Base-by-base conservation (phyloP, 2,329 filamentous ascomycete genomes). In the Alternaria triticimaculans region DNA sequence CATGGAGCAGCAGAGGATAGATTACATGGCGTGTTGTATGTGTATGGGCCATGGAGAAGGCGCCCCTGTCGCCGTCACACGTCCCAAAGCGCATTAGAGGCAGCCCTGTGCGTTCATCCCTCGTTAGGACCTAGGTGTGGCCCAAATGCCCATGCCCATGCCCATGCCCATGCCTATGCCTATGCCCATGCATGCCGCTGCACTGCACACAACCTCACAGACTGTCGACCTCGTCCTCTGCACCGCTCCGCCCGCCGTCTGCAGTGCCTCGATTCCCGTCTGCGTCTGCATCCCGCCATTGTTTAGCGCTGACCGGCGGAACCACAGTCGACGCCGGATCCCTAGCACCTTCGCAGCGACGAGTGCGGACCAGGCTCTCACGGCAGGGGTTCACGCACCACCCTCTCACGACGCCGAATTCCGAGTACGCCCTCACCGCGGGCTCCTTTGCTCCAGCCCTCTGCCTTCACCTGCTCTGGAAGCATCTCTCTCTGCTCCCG, bases 351-450 rank as follows among this genome's bases (percentile, higher is more conserved):
- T 50, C 43, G 55, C 69, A 65, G 65, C 72, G 63, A 66, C 49
- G 49, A 63, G 63, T 69, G 30, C 55, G 33, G 18, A 58, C 33
- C 50, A 53, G 46, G 45, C 66, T 60, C 64, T 67, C 57, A 62
- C 67, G 48, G 68, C 71, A 72, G 69, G 72, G 72, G 72, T 64
- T 67, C 62, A 64, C 55, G 54, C 57, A 45, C 57, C 54, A 55
- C 45, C 28, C 51, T 44, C 53, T 62, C 64, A 58, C 62, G 33
- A 56, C 48, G 48, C 59, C 58, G 58, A 63, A 58, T 53, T 45
- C 56, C 62, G 54, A 63, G 48, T 46, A 63, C 68, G 64, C 44
- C 49, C 37, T 65, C 57, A 43, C 48, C 48, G 53, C 23, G 30
- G 43, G 45, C 51, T 30, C 41, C 33, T n/a, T 11, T 50, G 23